phyloP scores from a whole-genome alignment of 2,329 filamentous ascomycete species.

The Penicillium fuscoglaucum region DNA sequence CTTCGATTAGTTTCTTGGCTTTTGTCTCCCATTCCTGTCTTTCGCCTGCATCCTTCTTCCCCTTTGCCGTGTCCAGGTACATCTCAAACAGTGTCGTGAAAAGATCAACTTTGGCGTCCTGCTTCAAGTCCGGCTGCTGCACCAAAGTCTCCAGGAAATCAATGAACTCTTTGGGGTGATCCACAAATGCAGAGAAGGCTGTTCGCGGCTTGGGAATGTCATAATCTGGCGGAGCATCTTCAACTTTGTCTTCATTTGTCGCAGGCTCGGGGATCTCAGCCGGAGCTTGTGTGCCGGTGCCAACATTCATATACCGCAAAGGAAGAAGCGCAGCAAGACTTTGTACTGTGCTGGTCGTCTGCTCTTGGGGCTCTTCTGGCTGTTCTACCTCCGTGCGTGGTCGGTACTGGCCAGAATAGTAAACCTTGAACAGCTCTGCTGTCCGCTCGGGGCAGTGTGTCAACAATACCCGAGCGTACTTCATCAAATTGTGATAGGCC shows the following conservation, averaged over 20 bases:
- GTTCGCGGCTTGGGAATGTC: constrained; percentile 77
- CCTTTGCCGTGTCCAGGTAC: constrained; percentile 86
- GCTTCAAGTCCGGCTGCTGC: constrained; percentile 66
- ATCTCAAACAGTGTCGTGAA: constrained; percentile 97
- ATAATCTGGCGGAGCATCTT: constrained; percentile 61
- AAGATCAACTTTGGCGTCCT: constrained; percentile 77
- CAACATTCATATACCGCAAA: constrained; percentile 76
- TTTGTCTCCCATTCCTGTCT: constrained; percentile 84
- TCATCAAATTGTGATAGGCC: constrained; percentile 88
- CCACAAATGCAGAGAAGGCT: constrained; percentile 95
- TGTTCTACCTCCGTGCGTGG: constrained; percentile 65
- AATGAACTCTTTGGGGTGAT: constrained; percentile 89
- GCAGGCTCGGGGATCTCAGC: constrained; percentile 30
- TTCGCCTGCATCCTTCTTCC: constrained; percentile 64
- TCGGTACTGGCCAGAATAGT: constrained; percentile 83
- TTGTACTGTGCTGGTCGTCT: constrained; percentile 73
- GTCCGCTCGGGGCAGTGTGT: constrained; percentile 81
- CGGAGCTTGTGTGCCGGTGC: constrained; percentile 46
- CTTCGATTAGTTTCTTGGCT: constrained; percentile 84
- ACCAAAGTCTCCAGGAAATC: constrained; percentile 87
- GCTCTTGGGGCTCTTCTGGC: constrained; percentile 47
- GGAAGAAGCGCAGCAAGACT: constrained; percentile 82
- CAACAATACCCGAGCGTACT: constrained; percentile 87
- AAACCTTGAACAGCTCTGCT: constrained; percentile 87
- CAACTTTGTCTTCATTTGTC: constrained; percentile 22